A percentile compares a stretch with the other conserved stretches of the same genome.
phyloP scores from a whole-genome alignment of 345 rosid genomes.

The Gossypium australe region DNA sequence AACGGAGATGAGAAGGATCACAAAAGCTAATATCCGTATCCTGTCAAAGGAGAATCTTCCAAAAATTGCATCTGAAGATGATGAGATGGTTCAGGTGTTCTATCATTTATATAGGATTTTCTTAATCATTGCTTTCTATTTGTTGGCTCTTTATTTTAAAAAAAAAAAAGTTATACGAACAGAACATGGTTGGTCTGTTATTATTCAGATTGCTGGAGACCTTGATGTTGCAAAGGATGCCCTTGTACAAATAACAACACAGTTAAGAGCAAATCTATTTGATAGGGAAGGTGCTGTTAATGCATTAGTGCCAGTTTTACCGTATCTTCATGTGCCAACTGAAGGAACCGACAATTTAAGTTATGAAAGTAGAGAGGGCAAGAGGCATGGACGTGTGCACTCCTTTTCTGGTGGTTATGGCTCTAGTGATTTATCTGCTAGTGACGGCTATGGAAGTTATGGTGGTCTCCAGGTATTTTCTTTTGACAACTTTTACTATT shows the following conservation, averaged over 20 bases:
- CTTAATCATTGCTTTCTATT: background rate
- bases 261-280: conserved; percentile 81
- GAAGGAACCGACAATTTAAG: conserved; percentile 46
- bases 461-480: conserved; percentile 60
- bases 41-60: conserved; percentile 88
- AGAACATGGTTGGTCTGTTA: conserved; percentile 8
- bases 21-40: conserved; percentile 87
- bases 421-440: conserved; percentile 48
- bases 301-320: conserved; percentile 74
- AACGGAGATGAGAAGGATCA: conserved; percentile 80
- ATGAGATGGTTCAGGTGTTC: conserved; percentile 96
- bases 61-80: conserved; percentile 80
- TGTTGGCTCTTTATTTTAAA: background rate
- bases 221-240: conserved; percentile 96
- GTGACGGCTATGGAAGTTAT: conserved; percentile 70
- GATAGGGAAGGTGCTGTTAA: conserved; percentile 85
- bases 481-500: background rate
- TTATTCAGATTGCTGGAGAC: conserved; percentile 78
- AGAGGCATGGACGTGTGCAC: conserved; percentile 70
- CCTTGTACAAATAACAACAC: conserved; percentile 67
- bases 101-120: conserved; percentile 5
- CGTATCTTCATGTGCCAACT: conserved; percentile 74
- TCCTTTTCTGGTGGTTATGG: conserved; percentile 71
- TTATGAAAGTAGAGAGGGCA: conserved; percentile 72
- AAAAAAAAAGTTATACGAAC: background rate